A percentile compares a stretch with the other conserved stretches of the same genome.
Evolutionary conservation across 106 monocot species (phyloP).

Genomic region (Ottelia alismoides): DNA sequence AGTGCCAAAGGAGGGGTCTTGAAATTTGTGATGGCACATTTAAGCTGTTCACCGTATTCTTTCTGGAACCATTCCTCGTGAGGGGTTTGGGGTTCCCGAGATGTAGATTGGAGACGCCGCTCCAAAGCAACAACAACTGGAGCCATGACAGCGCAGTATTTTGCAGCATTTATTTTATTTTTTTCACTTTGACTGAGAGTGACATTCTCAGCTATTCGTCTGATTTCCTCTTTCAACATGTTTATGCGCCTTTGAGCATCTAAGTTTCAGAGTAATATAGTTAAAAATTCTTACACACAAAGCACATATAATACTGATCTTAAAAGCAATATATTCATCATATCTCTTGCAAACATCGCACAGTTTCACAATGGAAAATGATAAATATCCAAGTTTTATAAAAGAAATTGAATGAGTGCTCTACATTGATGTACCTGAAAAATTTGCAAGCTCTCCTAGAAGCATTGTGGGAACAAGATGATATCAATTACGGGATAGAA

Average conservation of each 20-base stretch:
- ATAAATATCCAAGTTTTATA: no score
- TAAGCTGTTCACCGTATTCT: conserved; percentile 64
- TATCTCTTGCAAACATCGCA: no score
- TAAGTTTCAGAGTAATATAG: neutral
- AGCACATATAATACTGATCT: no score
- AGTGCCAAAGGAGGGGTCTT: conserved; percentile 70
- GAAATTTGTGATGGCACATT: conserved; percentile 58
- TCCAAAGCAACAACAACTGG: conserved; percentile 93
- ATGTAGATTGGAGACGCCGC: conserved; percentile 85
- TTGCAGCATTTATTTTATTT: conserved; percentile 81
- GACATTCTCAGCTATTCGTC: conserved; percentile 65
- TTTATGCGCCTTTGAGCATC: conserved; percentile 90
- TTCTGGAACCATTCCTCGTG: conserved; percentile 90
- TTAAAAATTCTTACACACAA: neutral
- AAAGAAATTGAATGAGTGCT: no score
- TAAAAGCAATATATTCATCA: no score
- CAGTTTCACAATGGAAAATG: no score
- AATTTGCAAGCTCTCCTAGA: no score
- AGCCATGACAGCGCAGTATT: conserved; percentile 96
- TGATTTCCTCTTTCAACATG: conserved; percentile 83
- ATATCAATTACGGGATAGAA: no score
- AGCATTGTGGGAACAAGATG: no score
- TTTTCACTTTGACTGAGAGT: conserved; percentile 71
- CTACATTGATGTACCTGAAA: no score
- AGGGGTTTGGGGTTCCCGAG: conserved; percentile 65